Conservation (phyloP, 2,329 filamentous ascomycete species). For the Claviceps paspali region DNA sequence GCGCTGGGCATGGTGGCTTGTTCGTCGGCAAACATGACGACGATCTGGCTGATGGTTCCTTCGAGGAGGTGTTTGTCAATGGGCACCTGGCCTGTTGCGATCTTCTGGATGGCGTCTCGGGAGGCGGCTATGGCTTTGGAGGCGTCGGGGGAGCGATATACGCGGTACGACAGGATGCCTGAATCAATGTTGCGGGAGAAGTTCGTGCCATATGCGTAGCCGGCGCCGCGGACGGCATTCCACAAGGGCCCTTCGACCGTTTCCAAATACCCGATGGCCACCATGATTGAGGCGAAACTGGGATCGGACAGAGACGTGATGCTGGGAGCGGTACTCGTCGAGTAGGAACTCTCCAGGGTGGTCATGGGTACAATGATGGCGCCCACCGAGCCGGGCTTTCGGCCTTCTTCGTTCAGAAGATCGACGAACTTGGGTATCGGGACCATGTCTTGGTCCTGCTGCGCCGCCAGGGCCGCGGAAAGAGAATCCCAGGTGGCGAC, state of each 20-base stretch:
- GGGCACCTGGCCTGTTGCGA: conserved; percentile 53
- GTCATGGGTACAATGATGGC: conserved; percentile 79
- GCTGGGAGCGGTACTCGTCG: conserved; percentile 59
- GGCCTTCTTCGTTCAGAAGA: conserved; percentile 62
- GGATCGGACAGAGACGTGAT: conserved; percentile 63
- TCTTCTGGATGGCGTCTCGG: conserved; percentile 56
- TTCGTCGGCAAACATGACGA: conserved; percentile 74
- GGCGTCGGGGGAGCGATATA: conserved; percentile 82
- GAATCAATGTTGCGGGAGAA: conserved; percentile 66
- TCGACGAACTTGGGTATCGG: conserved; percentile 56
- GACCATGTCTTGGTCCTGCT: conserved; percentile 36
- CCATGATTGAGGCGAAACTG: conserved; percentile 66
- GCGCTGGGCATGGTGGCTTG: conserved; percentile 74
- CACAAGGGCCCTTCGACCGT: conserved; percentile 88
- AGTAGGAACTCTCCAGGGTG: conserved; percentile 83
- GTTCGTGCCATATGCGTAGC: conserved; percentile 76
- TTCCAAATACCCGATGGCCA: conserved; percentile 82
- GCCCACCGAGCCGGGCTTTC: conserved; percentile 55
- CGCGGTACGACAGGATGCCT: conserved; percentile 67
- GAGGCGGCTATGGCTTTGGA: conserved; percentile 73
- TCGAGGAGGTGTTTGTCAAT: conserved; percentile 77
- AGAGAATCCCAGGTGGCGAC: conserved; percentile 60
- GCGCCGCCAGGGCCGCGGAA: conserved; percentile 23
- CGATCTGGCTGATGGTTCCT: conserved; percentile 79
- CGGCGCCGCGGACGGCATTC: conserved; percentile 83